phyloP scores from a whole-genome alignment of 2,329 filamentous ascomycete genomes.

The Plenodomus lindquistii region DNA sequence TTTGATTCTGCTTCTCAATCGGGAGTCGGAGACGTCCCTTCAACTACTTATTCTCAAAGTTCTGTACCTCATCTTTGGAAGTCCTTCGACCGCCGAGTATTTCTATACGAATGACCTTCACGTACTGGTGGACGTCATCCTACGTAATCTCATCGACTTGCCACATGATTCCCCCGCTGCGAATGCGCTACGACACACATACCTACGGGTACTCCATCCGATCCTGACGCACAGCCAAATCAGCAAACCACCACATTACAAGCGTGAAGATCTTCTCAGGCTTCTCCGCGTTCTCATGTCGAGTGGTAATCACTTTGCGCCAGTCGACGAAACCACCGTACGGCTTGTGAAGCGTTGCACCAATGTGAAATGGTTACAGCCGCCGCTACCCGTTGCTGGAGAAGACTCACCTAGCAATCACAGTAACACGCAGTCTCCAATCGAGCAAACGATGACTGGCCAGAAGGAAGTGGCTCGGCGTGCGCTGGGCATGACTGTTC shows the following conservation, averaged over 20 bases:
- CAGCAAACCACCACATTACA: slow-evolving; percentile 85
- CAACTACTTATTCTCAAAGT: slow-evolving; percentile 97
- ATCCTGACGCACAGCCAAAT: slow-evolving; percentile 91
- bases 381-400: slow-evolving; percentile 26
- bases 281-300: slow-evolving; percentile 71
- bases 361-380: slow-evolving; percentile 69
- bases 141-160: slow-evolving; percentile 93
- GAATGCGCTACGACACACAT: slow-evolving; percentile 78
- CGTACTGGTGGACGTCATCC: slow-evolving; percentile 92
- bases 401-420: slow-evolving; percentile 17
- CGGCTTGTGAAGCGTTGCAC: slow-evolving; percentile 76
- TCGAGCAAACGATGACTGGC: slow-evolving; percentile 29
- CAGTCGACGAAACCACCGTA: slow-evolving; percentile 77
- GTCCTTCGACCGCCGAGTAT: slow-evolving; percentile 88
- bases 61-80: slow-evolving; percentile 93
- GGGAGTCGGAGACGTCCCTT: slow-evolving; percentile 88
- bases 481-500: slow-evolving; percentile 45
- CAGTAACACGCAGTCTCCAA: slow-evolving; percentile 26
- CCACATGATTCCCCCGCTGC: slow-evolving; percentile 70
- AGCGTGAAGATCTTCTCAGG: slow-evolving; percentile 78
- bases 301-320: slow-evolving; percentile 74
- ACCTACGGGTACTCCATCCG: slow-evolving; percentile 88
- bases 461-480: slow-evolving; percentile 45
- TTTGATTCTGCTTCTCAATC: slow-evolving; percentile 90
- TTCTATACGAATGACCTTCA: slow-evolving; percentile 98